phyloP scores from a whole-genome alignment of 139 green algal genomes.

The Chlamydomonas eustigma region DNA sequence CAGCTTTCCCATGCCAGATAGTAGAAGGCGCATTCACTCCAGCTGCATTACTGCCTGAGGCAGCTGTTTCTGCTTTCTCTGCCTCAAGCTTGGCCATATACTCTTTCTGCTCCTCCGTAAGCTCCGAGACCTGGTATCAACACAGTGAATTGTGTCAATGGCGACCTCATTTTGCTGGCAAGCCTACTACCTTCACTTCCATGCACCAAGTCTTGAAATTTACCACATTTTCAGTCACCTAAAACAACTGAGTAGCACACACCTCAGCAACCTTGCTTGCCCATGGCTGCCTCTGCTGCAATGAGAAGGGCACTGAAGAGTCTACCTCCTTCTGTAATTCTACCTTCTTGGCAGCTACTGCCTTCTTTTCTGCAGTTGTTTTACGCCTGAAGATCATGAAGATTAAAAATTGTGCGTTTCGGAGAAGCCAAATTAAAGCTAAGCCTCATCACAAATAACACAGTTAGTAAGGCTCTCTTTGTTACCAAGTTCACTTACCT shows the following conservation, averaged over 20 bases:
- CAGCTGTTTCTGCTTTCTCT: constrained; percentile 45
- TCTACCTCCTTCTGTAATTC: constrained; percentile 18
- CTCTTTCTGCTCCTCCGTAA: constrained; percentile 87
- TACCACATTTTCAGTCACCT: background rate
- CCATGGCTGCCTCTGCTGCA: constrained; percentile 70
- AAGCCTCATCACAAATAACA: too few relatives aligned
- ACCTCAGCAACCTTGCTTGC: constrained; percentile 60
- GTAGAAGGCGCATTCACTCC: constrained; percentile 43
- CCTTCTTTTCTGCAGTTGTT: constrained; percentile 44
- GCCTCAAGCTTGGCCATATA: constrained; percentile 69
- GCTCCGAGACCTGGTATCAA: constrained; percentile 38
- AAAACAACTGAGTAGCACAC: constrained; percentile 11
- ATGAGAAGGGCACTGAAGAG: constrained; percentile 44
- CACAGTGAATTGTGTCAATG: too few relatives aligned
- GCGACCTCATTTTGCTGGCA: too few relatives aligned
- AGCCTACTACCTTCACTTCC: too few relatives aligned
- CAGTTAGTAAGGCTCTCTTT: too few relatives aligned
- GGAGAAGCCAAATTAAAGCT: too few relatives aligned
- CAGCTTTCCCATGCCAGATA: constrained; percentile 74
- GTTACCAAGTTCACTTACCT: too few relatives aligned
- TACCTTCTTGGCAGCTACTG: constrained; percentile 19
- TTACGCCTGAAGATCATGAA: constrained; percentile 37
- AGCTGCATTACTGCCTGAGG: constrained; percentile 32
- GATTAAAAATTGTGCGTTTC: too few relatives aligned
- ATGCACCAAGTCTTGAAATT: background rate